Conservation (phyloP, 352 stramenopile species). For the Pythium brassicae region DNA sequence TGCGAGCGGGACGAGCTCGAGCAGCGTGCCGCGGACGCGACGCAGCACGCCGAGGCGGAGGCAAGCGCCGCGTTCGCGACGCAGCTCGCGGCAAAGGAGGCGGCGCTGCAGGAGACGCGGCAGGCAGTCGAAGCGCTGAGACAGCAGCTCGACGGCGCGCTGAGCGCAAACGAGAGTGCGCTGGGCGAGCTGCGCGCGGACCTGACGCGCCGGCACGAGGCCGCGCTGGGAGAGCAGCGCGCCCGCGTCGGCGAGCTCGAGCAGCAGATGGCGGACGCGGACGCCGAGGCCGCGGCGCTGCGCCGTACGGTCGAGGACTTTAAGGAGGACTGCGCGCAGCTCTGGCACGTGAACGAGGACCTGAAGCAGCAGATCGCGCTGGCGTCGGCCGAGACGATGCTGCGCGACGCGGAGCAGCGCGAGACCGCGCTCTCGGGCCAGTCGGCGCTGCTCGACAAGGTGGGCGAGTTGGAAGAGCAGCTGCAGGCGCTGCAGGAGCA, state of each 20-base stretch:
- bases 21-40: conserved; percentile 28
- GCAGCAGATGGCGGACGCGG: conserved; percentile 22
- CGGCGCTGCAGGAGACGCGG: conserved; percentile 28
- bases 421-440: conserved; percentile 55
- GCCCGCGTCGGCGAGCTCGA: conserved; percentile 35
- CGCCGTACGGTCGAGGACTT: conserved; percentile 66
- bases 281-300: conserved; percentile 21
- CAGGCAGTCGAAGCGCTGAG: conserved; percentile 17
- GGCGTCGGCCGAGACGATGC: conserved; percentile 47
- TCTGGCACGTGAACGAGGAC: conserved; percentile 79
- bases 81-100: conserved; percentile 23
- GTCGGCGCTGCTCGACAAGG: conserved; percentile 40
- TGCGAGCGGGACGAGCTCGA: conserved; percentile 29
- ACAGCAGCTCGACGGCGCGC: conserved; percentile 8
- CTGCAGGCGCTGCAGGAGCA: conserved; percentile 59
- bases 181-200: conserved; percentile 20
- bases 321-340: conserved; percentile 73
- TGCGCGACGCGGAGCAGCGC: conserved; percentile 51
- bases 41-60: conserved; percentile 22
- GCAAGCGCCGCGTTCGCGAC: conserved; percentile 22
- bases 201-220: conserved; percentile 16
- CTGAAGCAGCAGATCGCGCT: conserved; percentile 70
- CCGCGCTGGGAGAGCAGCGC: conserved; percentile 16
- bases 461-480: conserved; percentile 55
- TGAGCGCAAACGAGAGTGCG: conserved; percentile 22